A percentile compares a stretch with the other conserved stretches of the same genome.
Conservation (phyloP, 2,329 filamentous ascomycete genomes). For the Trichocomaceae sp. region DNA sequence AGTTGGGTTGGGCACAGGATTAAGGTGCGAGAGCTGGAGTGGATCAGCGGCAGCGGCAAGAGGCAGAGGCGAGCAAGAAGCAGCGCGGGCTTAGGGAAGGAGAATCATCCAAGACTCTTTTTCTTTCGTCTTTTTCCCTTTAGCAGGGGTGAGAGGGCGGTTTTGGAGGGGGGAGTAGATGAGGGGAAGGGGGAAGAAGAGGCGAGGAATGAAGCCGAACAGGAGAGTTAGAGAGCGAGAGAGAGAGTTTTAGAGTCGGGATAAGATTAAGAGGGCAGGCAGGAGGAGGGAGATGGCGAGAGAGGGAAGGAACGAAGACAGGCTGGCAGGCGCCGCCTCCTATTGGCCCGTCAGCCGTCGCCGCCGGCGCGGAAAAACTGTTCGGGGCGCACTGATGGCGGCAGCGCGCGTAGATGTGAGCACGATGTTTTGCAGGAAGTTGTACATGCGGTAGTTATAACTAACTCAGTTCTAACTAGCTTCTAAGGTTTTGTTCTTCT, state of each 20-base stretch:
- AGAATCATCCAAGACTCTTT: background rate
- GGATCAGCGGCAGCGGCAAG: background rate
- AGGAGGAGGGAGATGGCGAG: background rate
- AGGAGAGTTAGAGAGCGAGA: too few species aligned
- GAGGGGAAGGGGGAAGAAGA: slow-evolving; percentile 16
- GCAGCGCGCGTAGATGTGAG: slow-evolving; percentile 9
- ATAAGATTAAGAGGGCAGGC: too few species aligned
- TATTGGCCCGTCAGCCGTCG: slow-evolving; percentile 9
- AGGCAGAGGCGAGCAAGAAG: background rate
- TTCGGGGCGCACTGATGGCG: slow-evolving; percentile 1
- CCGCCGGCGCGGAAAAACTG: slow-evolving; percentile 13
- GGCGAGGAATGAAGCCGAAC: too few species aligned
- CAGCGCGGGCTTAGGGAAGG: background rate
- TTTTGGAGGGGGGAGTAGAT: slow-evolving; percentile 17
- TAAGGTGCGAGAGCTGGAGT: background rate
- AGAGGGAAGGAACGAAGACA: slow-evolving; percentile 2
- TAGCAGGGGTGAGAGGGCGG: too few species aligned
- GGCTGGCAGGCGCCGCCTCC: background rate
- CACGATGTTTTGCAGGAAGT: too few species aligned
- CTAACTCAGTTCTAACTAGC: too few species aligned
- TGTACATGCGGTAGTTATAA: too few species aligned
- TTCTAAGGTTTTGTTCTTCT: background rate
- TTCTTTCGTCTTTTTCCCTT: too few species aligned
- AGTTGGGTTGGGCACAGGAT: background rate
- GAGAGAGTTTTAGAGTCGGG: too few species aligned